Evolutionary conservation across 805 yeast genomes (phyloP).

Genomic region (Candida coquimbonensis): DNA sequence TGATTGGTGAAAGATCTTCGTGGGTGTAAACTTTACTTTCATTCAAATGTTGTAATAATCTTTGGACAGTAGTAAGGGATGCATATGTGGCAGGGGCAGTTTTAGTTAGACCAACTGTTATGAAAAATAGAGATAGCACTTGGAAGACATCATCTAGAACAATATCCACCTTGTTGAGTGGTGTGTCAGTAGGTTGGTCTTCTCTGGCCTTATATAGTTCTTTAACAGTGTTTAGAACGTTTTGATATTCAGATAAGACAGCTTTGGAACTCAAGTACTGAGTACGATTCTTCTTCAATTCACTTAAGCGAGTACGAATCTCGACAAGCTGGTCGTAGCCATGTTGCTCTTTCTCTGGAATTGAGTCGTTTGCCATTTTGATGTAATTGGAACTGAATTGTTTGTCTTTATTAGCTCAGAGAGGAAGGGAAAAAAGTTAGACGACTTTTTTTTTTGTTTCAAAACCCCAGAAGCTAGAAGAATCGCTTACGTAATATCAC

Average conservation of each 20-base stretch:
- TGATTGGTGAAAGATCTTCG: conserved; percentile 76
- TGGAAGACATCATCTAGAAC: conserved; percentile 87
- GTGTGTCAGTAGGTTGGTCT: conserved; percentile 20
- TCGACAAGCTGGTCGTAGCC: conserved; percentile 34
- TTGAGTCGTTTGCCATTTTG: conserved; percentile 24
- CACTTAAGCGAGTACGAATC: conserved; percentile 37
- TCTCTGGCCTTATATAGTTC: conserved; percentile 45
- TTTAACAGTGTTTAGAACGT: conserved; percentile 47
- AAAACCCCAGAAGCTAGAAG: no score
- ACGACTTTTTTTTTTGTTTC: no score
- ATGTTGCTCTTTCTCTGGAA: conserved; percentile 30
- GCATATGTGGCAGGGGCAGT: conserved; percentile 94
- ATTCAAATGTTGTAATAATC: conserved; percentile 73
- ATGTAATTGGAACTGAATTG: background rate
- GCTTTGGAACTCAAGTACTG: conserved; percentile 63
- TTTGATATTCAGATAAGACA: conserved; percentile 51
- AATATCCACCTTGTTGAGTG: conserved; percentile 50
- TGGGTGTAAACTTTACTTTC: conserved; percentile 79
- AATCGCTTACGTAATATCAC: no score
- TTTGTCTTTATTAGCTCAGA: background rate
- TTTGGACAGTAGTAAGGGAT: conserved; percentile 77
- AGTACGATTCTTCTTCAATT: conserved; percentile 54
- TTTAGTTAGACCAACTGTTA: conserved; percentile 86
- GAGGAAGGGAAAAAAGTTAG: no score
- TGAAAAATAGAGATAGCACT: conserved; percentile 73